phyloP scores from a whole-genome alignment of 352 stramenopile genomes.

The Phytophthora melonis region DNA sequence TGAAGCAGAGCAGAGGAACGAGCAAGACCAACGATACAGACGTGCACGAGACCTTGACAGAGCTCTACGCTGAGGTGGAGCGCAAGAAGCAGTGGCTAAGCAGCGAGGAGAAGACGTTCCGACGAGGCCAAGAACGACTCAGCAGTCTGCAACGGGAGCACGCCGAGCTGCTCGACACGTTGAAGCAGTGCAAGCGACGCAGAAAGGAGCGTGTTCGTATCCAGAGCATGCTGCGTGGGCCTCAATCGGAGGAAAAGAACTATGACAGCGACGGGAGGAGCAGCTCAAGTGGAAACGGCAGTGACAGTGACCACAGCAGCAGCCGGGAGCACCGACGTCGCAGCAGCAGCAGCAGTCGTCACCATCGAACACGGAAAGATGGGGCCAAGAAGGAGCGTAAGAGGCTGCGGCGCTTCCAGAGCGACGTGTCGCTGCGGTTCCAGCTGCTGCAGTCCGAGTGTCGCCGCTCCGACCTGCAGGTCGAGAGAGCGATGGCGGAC shows the following conservation, averaged over 20 bases:
- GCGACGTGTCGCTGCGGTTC: conserved; percentile 60
- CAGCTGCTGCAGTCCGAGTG: conserved; percentile 73
- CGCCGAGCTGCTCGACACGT: conserved; percentile 42
- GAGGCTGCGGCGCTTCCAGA: conserved; percentile 49
- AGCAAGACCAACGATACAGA: conserved; percentile 25
- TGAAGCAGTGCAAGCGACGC: conserved; percentile 51
- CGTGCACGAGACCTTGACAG: conserved; percentile 42
- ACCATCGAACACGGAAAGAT: conserved; percentile 16
- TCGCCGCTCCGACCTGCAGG: conserved; percentile 58
- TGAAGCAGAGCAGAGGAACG: conserved; percentile 5
- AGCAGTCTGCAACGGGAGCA: conserved; percentile 49
- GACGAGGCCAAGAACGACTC: conserved; percentile 37
- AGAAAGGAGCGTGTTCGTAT: conserved; percentile 47
- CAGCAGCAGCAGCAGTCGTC: conserved; percentile 16
- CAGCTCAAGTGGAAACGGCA: conserved; percentile 17
- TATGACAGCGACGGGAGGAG: conserved; percentile 21
- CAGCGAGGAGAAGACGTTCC: conserved; percentile 47
- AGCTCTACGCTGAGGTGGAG: conserved; percentile 39
- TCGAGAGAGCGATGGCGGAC: conserved; percentile 60
- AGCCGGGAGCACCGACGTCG: neutral
- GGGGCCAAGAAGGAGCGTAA: conserved; percentile 55
- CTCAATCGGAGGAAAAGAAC: conserved; percentile 13
- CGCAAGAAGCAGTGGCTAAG: conserved; percentile 48
- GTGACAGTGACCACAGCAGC: conserved; percentile 25
- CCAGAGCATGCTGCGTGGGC: conserved; percentile 40